phyloP scores from a whole-genome alignment of 2,329 filamentous ascomycete species.

The Fusarium camptoceras region DNA sequence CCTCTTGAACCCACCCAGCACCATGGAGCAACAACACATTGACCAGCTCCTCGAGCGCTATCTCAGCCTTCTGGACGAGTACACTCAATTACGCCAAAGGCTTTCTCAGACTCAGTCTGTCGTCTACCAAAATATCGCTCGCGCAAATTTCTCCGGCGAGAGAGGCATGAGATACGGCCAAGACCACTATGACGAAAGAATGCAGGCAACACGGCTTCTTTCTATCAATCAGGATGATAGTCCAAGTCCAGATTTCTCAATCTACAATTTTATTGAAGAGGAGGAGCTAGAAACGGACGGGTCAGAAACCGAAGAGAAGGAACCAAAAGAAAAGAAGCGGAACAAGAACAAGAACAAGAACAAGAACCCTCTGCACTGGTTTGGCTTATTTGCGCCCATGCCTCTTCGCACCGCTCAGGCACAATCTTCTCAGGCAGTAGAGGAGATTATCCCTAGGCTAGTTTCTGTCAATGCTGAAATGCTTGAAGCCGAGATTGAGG shows the following conservation, averaged over 20 bases:
- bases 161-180: constrained; percentile 73
- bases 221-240: constrained; percentile 29
- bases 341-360: constrained; percentile 30
- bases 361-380: constrained; percentile 66
- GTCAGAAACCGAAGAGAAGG: constrained; percentile 17
- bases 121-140: constrained; percentile 72
- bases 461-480: constrained; percentile 70
- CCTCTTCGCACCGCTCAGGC: constrained; percentile 69
- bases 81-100: constrained; percentile 67
- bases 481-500: constrained; percentile 73
- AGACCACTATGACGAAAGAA: constrained; percentile 79
- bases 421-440: constrained; percentile 67
- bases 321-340: constrained; percentile 27
- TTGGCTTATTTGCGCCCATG: constrained; percentile 65
- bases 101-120: constrained; percentile 66
- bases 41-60: constrained; percentile 75
- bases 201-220: constrained; percentile 69
- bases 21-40: constrained; percentile 57
- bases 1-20: not conserved
- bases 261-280: constrained; percentile 21
- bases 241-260: constrained; percentile 34
- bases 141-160: constrained; percentile 79
- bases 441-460: constrained; percentile 67
- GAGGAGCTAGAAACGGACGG: constrained; percentile 4
- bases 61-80: constrained; percentile 73